Percentiles rank a stretch among this genome's conserved stretches.
These are phyloP conservation scores for Jasminum sambac DNA, from an alignment of 257 asterid genomes.

Conservation along the genomic window DNA sequence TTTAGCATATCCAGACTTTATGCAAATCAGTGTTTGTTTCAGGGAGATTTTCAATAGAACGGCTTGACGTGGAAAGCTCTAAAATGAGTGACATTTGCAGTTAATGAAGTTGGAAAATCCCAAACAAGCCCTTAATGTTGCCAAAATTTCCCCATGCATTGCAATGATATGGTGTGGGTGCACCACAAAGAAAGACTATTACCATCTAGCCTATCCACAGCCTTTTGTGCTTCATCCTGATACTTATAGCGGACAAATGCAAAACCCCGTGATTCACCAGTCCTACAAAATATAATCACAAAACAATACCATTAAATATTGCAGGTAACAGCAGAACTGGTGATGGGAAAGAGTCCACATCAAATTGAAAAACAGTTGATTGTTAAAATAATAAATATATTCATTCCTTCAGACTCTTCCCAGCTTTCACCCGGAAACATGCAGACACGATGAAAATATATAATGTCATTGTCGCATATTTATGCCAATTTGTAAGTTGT, in stretches of 20 bases:
- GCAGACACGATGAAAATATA: neutral
- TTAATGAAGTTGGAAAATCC: too few species aligned
- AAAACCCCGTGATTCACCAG: conserved; percentile 45
- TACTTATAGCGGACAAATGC: conserved; percentile 42
- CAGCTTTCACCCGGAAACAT: neutral
- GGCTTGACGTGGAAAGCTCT: too few species aligned
- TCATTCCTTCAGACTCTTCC: neutral
- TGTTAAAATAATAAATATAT: neutral
- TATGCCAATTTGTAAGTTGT: neutral
- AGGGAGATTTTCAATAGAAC: too few species aligned
- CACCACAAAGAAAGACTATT: neutral
- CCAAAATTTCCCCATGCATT: neutral
- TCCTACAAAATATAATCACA: conserved; percentile 16
- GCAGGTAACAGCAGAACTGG: neutral
- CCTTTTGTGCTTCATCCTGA: conserved; percentile 39
- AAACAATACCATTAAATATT: neutral
- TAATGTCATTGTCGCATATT: neutral
- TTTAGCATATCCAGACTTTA: neutral
- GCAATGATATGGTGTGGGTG: neutral
- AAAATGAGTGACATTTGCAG: too few species aligned
- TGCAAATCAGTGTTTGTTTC: too few species aligned
- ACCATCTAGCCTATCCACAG: conserved; percentile 45
- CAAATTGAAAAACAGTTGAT: neutral
- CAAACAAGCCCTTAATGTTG: neutral
- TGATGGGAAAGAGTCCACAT: neutral